These are phyloP conservation scores for Citrus cavaleriei DNA, from an alignment of 345 rosid genomes.

Conservation along the genomic window DNA sequence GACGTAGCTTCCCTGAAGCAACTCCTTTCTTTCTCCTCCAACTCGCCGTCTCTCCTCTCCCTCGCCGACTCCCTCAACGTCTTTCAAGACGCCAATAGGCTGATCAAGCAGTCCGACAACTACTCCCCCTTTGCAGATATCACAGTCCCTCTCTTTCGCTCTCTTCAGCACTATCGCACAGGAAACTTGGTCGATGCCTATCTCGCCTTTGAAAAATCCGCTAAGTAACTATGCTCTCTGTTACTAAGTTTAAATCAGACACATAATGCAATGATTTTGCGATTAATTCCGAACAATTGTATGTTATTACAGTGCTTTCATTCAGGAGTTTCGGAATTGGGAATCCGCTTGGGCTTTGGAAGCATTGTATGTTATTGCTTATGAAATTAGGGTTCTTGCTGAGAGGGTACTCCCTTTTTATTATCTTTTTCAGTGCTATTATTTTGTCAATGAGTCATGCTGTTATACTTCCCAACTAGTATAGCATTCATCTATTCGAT, in stretches of 20 bases:
- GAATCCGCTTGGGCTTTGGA: slow-evolving; percentile 96
- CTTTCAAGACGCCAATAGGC: slow-evolving; percentile 69
- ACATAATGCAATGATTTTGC: not conserved
- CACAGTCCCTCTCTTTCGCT: slow-evolving; percentile 59
- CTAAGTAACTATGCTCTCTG: slow-evolving; percentile 43
- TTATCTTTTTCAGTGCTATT: not conserved
- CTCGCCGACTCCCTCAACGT: slow-evolving; percentile 85
- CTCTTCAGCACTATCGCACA: slow-evolving; percentile 65
- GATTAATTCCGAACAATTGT: not conserved
- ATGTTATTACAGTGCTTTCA: slow-evolving; percentile 56
- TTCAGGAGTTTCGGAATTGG: slow-evolving; percentile 99
- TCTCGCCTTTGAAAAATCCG: slow-evolving; percentile 74
- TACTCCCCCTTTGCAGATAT: slow-evolving; percentile 72
- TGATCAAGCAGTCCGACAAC: slow-evolving; percentile 75
- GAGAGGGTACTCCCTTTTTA: slow-evolving; percentile 57
- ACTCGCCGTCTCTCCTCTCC: slow-evolving; percentile 54
- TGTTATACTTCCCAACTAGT: too few relatives aligned
- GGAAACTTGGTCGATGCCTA: slow-evolving; percentile 75
- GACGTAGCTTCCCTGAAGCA: slow-evolving; percentile 60
- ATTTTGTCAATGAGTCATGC: too few relatives aligned
- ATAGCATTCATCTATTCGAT: too few relatives aligned
- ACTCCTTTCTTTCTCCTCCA: slow-evolving; percentile 73
- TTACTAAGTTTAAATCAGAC: not conserved
- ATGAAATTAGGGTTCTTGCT: slow-evolving; percentile 91
- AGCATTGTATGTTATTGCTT: slow-evolving; percentile 76